Percentiles rank a stretch among this genome's conserved stretches.
Evolutionary conservation across 106 monocot species (phyloP).

Genomic region (Platanthera guangdongensis): DNA sequence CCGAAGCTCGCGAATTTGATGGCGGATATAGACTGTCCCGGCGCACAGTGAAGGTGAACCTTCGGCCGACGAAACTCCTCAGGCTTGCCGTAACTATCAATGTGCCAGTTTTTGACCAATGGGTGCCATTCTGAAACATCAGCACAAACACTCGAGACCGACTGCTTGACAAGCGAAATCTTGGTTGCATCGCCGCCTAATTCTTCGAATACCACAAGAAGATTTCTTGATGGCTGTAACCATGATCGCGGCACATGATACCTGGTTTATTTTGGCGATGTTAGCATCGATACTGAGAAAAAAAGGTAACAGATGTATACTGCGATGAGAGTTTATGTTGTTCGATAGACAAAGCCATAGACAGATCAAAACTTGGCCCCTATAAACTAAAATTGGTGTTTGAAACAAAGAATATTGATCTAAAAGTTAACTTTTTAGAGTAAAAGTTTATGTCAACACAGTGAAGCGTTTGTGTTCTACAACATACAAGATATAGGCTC

Average conservation of each 20-base stretch:
- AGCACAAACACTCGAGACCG: constrained; percentile 73
- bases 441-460: background rate
- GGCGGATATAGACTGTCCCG: constrained; percentile 69
- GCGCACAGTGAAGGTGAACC: constrained; percentile 67
- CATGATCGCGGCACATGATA: constrained; percentile 94
- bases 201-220: constrained; percentile 86
- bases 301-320: no score
- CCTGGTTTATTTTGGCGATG: constrained; percentile 27
- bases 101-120: constrained; percentile 67
- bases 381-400: no score
- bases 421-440: background rate
- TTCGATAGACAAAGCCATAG: no score
- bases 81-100: constrained; percentile 48
- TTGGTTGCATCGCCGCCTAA: constrained; percentile 75
- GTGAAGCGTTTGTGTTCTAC: background rate
- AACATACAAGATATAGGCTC: no score
- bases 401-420: no score
- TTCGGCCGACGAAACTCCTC: constrained; percentile 51
- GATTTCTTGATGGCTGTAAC: constrained; percentile 72
- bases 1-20: constrained; percentile 98
- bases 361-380: no score
- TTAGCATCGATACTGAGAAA: no score
- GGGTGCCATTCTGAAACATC: constrained; percentile 91
- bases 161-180: constrained; percentile 64
- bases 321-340: no score